These are phyloP conservation scores for Paspalum vaginatum DNA, from an alignment of 176 grass and related monocot genomes.

Conservation along the genomic window DNA sequence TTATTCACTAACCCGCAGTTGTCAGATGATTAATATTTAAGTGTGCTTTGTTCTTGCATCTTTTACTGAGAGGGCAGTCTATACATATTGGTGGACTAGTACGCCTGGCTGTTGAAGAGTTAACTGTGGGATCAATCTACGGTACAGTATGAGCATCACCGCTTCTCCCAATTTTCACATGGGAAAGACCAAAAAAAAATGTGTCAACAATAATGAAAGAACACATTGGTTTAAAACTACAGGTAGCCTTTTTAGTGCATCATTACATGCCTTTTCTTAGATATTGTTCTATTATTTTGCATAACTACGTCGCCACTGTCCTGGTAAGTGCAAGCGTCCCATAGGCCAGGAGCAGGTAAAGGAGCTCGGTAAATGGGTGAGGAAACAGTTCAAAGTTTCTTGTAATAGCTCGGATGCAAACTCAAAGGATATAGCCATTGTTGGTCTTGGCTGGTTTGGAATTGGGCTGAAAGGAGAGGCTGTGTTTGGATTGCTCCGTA, in stretches of 20 bases:
- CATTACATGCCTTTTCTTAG: background rate
- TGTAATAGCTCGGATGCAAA: slow-evolving; percentile 78
- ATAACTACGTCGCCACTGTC: background rate
- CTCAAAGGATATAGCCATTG: slow-evolving; percentile 71
- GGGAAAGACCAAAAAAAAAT: slow-evolving; percentile 77
- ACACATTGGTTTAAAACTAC: slow-evolving; percentile 80
- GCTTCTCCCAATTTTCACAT: slow-evolving; percentile 83
- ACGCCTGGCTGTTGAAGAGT: slow-evolving; percentile 70
- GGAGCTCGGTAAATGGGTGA: slow-evolving; percentile 83
- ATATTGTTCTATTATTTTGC: background rate
- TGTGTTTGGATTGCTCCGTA: slow-evolving; percentile 43
- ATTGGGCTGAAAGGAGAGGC: slow-evolving; percentile 75
- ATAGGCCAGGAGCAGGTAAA: slow-evolving; percentile 59
- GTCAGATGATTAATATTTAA: background rate
- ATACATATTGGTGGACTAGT: slow-evolving; percentile 82
- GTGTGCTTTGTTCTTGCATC: slow-evolving; percentile 7
- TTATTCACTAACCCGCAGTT: slow-evolving; percentile 15
- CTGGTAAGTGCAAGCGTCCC: slow-evolving; percentile 62
- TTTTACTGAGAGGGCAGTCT: slow-evolving; percentile 60
- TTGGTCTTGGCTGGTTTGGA: slow-evolving; percentile 87
- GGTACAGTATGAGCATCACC: slow-evolving; percentile 86
- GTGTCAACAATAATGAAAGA: slow-evolving; percentile 52
- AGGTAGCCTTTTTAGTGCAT: slow-evolving; percentile 39
- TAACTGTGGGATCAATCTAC: slow-evolving; percentile 64
- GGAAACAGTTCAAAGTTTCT: slow-evolving; percentile 61